phyloP scores from a whole-genome alignment of 768 basidiomycete species.

The Suillus americanus region DNA sequence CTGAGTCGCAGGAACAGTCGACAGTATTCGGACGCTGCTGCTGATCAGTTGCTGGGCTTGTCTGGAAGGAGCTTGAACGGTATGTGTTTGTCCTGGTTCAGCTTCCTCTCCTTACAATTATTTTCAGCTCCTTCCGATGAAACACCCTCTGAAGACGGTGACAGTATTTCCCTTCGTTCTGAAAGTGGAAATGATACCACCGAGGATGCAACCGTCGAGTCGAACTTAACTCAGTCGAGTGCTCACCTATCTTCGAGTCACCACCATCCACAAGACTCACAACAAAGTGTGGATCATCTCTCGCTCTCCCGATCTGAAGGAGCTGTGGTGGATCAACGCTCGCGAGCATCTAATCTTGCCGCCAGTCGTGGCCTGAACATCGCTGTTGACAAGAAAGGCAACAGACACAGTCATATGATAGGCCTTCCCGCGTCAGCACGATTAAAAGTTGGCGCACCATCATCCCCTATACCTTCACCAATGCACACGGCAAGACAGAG shows the following conservation, averaged over 20 bases:
- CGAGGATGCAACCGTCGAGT: slow-evolving; percentile 54
- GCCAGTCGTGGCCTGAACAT: slow-evolving; percentile 74
- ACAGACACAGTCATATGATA: slow-evolving; percentile 63
- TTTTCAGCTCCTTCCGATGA: slow-evolving; percentile 52
- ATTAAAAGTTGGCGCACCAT: slow-evolving; percentile 15
- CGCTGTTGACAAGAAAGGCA: slow-evolving; percentile 53
- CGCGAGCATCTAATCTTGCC: slow-evolving; percentile 60
- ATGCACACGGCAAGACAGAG: slow-evolving; percentile 26
- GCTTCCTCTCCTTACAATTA: slow-evolving; percentile 11
- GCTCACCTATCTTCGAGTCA: slow-evolving; percentile 35
- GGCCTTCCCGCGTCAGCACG: slow-evolving; percentile 56
- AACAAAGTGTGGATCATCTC: slow-evolving; percentile 14
- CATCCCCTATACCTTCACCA: slow-evolving; percentile 18
- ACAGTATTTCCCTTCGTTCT: slow-evolving; percentile 64
- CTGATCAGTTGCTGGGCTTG: slow-evolving; percentile 80
- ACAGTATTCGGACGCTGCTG: slow-evolving; percentile 80
- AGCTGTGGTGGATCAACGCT: slow-evolving; percentile 37
- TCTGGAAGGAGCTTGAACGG: slow-evolving; percentile 66
- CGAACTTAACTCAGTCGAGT: slow-evolving; percentile 40
- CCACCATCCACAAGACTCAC: slow-evolving; percentile 39
- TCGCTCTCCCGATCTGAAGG: slow-evolving; percentile 20
- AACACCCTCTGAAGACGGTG: slow-evolving; percentile 65
- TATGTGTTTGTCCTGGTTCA: slow-evolving; percentile 37
- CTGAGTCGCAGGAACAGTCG: slow-evolving; percentile 74
- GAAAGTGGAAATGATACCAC: slow-evolving; percentile 76